Base-by-base conservation (phyloP, 495 filamentous ascomycete species). In the Penicillium tannophilum region DNA sequence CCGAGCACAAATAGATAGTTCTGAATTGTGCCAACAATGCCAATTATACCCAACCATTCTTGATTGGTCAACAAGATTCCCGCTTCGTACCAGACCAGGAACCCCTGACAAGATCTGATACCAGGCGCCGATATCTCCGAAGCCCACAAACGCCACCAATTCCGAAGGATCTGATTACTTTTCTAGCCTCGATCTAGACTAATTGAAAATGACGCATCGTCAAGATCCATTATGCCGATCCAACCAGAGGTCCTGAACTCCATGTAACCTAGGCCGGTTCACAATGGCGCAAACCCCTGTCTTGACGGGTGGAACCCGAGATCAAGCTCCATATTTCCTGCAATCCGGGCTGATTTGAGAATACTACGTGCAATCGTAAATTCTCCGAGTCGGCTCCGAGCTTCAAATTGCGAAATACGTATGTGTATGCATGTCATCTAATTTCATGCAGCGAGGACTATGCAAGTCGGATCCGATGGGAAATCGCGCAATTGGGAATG, bases 381-480 rank as follows among this genome's bases (percentile, higher is more conserved):
- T 28, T 47, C 19, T 28, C 44, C 44, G 44, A 47, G 20, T 26
- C 20, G 44, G 44, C 9, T 47, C 44, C 44, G 44, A 24, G 24
- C n/a, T 47, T 41, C 7, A 14, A 17, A 5, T 7, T 4, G 28
- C 28, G 28, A 17, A 17, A 41, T 6, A 17, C 5, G 39, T n/a
- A 41, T 17, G 39, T 41, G 20, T 14, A 4, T 26, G 20, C 9
- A 45, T 3, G 42, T 19, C 20, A 7, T 24, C n/a, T n/a, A 36
- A 10, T 45, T 45, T 45, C 42, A 23, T 23, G 17, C 42, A 42
- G 14, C 6, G 17, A 45, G 42, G 16, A 26, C 3, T 16, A 47
- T 47, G 20, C 44, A 6, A 12, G 44, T 47, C 44, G 44, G 44
- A 7, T 47, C 44, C 44, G 44, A 47, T 47, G 44, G 10, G 44